phyloP scores from a whole-genome alignment of 2,329 filamentous ascomycete genomes.

The Ilyonectria destructans region DNA sequence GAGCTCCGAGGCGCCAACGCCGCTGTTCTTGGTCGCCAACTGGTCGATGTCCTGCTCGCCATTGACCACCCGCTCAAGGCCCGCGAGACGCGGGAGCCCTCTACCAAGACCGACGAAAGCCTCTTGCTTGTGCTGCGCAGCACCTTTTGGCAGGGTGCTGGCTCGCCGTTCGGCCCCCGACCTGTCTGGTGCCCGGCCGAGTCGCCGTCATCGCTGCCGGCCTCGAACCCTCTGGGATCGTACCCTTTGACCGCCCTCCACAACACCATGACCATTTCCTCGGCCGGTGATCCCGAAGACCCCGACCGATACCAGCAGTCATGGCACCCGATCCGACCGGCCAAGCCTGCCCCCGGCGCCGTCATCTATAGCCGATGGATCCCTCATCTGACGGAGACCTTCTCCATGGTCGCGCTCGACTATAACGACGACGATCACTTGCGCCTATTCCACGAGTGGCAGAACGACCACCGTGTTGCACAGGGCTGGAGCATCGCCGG shows the following conservation, averaged over 20 bases:
- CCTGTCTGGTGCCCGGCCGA: slow-evolving; percentile 73
- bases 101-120: slow-evolving; percentile 49
- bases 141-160: slow-evolving; percentile 81
- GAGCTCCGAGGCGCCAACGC: slow-evolving; percentile 59
- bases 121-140: slow-evolving; percentile 64
- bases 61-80: slow-evolving; percentile 63
- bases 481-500: slow-evolving; percentile 87
- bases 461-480: slow-evolving; percentile 87
- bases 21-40: slow-evolving; percentile 56
- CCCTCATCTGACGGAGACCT: slow-evolving; percentile 82
- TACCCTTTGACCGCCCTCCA: slow-evolving; percentile 67
- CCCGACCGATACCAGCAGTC: slow-evolving; percentile 65
- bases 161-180: slow-evolving; percentile 76
- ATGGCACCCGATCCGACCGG: slow-evolving; percentile 80
- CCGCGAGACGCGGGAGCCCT: slow-evolving; percentile 47
- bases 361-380: slow-evolving; percentile 86
- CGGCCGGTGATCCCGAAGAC: slow-evolving; percentile 60
- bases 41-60: slow-evolving; percentile 65
- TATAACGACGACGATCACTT: slow-evolving; percentile 77
- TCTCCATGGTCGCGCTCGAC: slow-evolving; percentile 84
- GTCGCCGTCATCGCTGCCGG: slow-evolving; percentile 55
- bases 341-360: slow-evolving; percentile 80
- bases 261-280: slow-evolving; percentile 60
- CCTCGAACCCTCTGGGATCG: slow-evolving; percentile 57
- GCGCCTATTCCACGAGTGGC: slow-evolving; percentile 83